phyloP scores from a whole-genome alignment of 192 early-diverging fungal species.

The Linnemannia schmuckeri region DNA sequence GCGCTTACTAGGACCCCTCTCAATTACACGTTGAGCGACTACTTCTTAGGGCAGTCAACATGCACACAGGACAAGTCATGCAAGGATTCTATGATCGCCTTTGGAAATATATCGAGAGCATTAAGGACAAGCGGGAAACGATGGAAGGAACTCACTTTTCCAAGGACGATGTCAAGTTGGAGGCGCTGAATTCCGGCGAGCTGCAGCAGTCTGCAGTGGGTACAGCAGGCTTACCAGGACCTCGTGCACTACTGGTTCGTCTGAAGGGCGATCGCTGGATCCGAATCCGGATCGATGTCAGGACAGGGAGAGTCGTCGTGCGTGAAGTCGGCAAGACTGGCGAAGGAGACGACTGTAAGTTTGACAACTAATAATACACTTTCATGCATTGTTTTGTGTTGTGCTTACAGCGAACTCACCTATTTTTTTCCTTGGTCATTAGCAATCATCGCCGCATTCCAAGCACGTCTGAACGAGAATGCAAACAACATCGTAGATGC shows the following conservation, averaged over 20 bases:
- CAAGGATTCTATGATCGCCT: conserved; percentile 60
- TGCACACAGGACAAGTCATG: conserved; percentile 59
- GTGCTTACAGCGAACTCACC: not conserved
- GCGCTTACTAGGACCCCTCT: conserved; percentile 49
- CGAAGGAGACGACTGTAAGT: conserved; percentile 65
- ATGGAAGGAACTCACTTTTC: conserved; percentile 33
- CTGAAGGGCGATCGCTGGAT: conserved; percentile 63
- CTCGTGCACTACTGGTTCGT: conserved; percentile 54
- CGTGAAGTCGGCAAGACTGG: conserved; percentile 59
- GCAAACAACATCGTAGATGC: conserved; percentile 53
- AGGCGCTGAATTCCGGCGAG: conserved; percentile 31
- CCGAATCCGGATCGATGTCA: conserved; percentile 61
- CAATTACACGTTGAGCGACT: conserved; percentile 59
- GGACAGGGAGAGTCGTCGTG: conserved; percentile 61
- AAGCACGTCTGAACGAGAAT: conserved; percentile 43
- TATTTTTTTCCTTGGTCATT: not conserved
- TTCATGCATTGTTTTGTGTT: not conserved
- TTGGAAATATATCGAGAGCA: conserved; percentile 46
- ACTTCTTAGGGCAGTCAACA: conserved; percentile 59
- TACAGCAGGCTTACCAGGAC: conserved; percentile 1
- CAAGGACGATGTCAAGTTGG: conserved; percentile 27
- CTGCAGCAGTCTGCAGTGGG: conserved; percentile 9
- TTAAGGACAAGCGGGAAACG: conserved; percentile 44
- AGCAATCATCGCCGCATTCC: conserved; percentile 48
- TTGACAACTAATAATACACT: not conserved